Evolutionary conservation across 2,329 filamentous ascomycete genomes (phyloP).

Genomic region (Exophiala bonariae): DNA sequence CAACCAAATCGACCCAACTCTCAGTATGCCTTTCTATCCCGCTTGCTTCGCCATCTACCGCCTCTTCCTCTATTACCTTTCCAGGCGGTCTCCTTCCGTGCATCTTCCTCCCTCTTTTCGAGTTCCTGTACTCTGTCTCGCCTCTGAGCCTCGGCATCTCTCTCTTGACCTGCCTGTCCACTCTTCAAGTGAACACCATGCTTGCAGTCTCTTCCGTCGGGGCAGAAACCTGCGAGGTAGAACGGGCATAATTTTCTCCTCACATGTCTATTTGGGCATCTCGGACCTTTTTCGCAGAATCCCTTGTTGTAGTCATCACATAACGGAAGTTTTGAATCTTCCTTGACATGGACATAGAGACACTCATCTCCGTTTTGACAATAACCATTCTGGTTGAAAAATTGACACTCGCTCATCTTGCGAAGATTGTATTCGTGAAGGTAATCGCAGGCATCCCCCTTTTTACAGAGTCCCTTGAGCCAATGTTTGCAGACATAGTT

Average conservation of each 20-base stretch:
- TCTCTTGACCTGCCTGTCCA: slow-evolving; percentile 8
- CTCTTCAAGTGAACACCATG: slow-evolving; percentile 67
- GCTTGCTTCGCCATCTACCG: slow-evolving; percentile 1
- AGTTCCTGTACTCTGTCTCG: slow-evolving; percentile 20
- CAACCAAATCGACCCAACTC: too few species aligned
- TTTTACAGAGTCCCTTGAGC: slow-evolving; percentile 95
- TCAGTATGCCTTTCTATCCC: background rate
- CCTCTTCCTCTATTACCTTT: slow-evolving; percentile 7
- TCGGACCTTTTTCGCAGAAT: slow-evolving; percentile 87
- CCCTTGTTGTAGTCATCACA: slow-evolving; percentile 93
- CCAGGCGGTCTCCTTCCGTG: slow-evolving; percentile 4
- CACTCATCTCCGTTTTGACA: slow-evolving; percentile 98
- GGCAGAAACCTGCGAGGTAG: slow-evolving; percentile 93
- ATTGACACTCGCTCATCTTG: slow-evolving; percentile 98
- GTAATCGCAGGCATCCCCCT: slow-evolving; percentile 95
- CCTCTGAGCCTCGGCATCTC: slow-evolving; percentile 20
- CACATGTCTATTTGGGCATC: slow-evolving; percentile 86
- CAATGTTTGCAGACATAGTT: slow-evolving; percentile 97
- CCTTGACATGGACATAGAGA: slow-evolving; percentile 85
- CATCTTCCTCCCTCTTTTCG: slow-evolving; percentile 26
- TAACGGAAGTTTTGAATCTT: slow-evolving; percentile 72
- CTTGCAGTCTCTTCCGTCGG: slow-evolving; percentile 73
- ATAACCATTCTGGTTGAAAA: slow-evolving; percentile 89
- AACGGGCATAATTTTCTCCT: slow-evolving; percentile 77
- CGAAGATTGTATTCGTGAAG: slow-evolving; percentile 97